phyloP scores from a whole-genome alignment of 805 yeast species.

The Teunomyces stri region DNA sequence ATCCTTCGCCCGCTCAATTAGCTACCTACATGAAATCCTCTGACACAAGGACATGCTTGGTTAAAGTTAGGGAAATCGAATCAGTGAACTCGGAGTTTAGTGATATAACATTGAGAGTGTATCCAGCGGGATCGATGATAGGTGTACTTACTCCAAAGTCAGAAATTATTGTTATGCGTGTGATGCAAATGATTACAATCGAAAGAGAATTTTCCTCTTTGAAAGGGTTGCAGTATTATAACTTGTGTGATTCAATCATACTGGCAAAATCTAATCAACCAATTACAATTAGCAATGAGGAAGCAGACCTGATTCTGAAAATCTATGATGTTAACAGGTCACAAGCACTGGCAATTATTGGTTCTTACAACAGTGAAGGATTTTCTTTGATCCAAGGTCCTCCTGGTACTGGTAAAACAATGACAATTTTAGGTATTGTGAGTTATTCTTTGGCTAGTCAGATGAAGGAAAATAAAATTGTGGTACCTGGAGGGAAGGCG shows the following conservation, averaged over 20 bases:
- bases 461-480: constrained; percentile 16
- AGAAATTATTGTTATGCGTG: constrained; percentile 65
- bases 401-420: constrained; percentile 95
- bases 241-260: constrained; percentile 64
- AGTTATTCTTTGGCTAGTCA: constrained; percentile 63
- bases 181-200: constrained; percentile 84
- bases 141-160: constrained; percentile 61
- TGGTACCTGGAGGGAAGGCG: constrained; percentile 20
- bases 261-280: constrained; percentile 59
- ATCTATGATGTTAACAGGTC: constrained; percentile 72
- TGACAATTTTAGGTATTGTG: constrained; percentile 88
- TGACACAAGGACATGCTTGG: constrained; percentile 60
- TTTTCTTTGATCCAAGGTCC: constrained; percentile 96
- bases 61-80: constrained; percentile 74
- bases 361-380: constrained; percentile 65
- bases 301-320: constrained; percentile 43
- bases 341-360: constrained; percentile 86
- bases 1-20: constrained; percentile 16
- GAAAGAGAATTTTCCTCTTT: constrained; percentile 91
- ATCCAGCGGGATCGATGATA: constrained; percentile 50
- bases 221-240: constrained; percentile 78
- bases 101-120: constrained; percentile 74
- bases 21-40: constrained; percentile 27
- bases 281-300: constrained; percentile 26
- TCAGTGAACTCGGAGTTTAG: constrained; percentile 59